Base-by-base conservation (phyloP, 106 monocot species). In the Triglochin maritima region DNA sequence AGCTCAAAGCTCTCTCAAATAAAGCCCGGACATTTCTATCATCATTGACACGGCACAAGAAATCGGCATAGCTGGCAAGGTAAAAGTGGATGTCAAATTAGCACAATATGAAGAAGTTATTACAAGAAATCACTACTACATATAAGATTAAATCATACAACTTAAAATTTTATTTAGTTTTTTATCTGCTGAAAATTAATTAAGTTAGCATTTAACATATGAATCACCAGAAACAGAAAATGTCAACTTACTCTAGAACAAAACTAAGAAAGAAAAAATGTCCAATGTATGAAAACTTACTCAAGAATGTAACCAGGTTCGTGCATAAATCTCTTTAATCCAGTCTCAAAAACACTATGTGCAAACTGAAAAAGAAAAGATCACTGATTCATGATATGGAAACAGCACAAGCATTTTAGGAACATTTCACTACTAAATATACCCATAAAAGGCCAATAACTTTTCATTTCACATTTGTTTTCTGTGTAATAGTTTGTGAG, bases 1-100 rank as follows among this genome's bases (percentile, higher is more conserved):
- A 80, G 69, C 91, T 96, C 71, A 96, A 74, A 59, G 91, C 96
- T 66, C 96, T 52, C 73, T 96, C 96, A 84, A 96, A 96, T 64
- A 96, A 82, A 52, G 91, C 96, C 63, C 96, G 90, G 6, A 91
- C 91, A 80, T 96, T 96, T 76, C 88, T 87, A 64, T 96, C 96
- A 76, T 96, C 96, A 82, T 96, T 96, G 74, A 96, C 69, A 50
- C 80, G 91, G 11, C 96, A 91, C 65, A 96, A 77, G 74, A 96
- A 96, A 70, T 96, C 96, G 65, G 88, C 90, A 84, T 96, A 96
- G 64, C 96, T 96, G 69, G 9, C n/a, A 62, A 29, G 29, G 29
- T 29, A 29, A 29, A 29, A 29, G 29, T 0, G 29, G 29, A 29
- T 29, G 29, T 29, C 29, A 29, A 29, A 29, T 29, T 29, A 29